Evolutionary conservation across 352 stramenopile genomes (phyloP).

Genomic region (Pythium aquatile): DNA sequence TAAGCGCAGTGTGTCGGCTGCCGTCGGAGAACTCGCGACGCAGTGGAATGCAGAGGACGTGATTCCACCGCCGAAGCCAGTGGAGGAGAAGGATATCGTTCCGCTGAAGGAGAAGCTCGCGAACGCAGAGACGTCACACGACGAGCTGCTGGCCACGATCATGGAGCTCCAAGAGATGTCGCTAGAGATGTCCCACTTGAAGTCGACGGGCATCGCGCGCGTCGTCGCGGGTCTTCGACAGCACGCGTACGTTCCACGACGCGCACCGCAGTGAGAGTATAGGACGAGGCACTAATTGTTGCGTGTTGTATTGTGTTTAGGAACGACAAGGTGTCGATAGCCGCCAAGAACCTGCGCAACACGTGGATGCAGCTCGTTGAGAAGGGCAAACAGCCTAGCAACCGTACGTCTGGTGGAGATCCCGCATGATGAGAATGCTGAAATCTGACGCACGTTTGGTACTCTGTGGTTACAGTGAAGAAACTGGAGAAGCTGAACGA

Average conservation of each 20-base stretch:
- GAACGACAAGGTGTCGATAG: slow-evolving; percentile 77
- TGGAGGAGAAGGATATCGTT: slow-evolving; percentile 58
- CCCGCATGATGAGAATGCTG: too few species aligned
- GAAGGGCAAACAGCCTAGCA: slow-evolving; percentile 34
- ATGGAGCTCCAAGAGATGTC: slow-evolving; percentile 56
- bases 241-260: slow-evolving; percentile 50
- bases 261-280: neutral
- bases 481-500: slow-evolving; percentile 51
- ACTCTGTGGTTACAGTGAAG: slow-evolving; percentile 11
- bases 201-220: slow-evolving; percentile 64
- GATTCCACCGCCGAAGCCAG: slow-evolving; percentile 31
- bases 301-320: slow-evolving; percentile 26
- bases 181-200: slow-evolving; percentile 59
- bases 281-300: neutral
- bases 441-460: neutral
- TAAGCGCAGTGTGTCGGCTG: neutral
- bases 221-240: slow-evolving; percentile 66
- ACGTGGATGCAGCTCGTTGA: slow-evolving; percentile 67
- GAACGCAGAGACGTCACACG: slow-evolving; percentile 48
- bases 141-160: slow-evolving; percentile 63
- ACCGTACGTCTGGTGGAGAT: neutral
- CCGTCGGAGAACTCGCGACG: neutral
- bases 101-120: slow-evolving; percentile 58
- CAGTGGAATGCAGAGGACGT: neutral
- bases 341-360: slow-evolving; percentile 61